Percentiles rank a stretch among this genome's conserved stretches.
Conservation (phyloP, 257 asterid species). For the Rehmannia glutinosa region DNA sequence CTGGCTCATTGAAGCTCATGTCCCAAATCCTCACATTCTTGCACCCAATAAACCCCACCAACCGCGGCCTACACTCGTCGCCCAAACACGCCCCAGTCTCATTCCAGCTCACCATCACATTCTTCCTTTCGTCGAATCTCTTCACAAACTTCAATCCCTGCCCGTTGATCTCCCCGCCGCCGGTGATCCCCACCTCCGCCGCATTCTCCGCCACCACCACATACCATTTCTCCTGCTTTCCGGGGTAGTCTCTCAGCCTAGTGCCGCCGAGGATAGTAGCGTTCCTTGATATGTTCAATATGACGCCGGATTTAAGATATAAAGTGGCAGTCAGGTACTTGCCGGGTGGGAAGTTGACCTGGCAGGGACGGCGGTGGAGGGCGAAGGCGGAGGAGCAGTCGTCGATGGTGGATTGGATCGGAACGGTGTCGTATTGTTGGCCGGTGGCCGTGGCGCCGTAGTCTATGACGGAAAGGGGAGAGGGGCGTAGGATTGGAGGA, state of each 20-base stretch:
- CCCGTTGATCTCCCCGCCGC: constrained; percentile 96
- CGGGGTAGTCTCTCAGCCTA: constrained; percentile 58
- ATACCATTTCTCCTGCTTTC: constrained; percentile 64
- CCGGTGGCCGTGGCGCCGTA: constrained; percentile 78
- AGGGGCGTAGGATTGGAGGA: constrained; percentile 29
- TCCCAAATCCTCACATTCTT: constrained; percentile 47
- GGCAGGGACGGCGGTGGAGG: constrained; percentile 38
- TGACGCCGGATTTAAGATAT: constrained; percentile 64
- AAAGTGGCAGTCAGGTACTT: constrained; percentile 74
- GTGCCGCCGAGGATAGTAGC: constrained; percentile 80
- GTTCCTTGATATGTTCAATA: constrained; percentile 36
- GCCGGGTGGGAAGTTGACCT: constrained; percentile 73
- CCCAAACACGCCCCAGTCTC: constrained; percentile 71
- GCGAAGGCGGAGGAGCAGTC: constrained; percentile 47
- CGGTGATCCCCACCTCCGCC: constrained; percentile 75
- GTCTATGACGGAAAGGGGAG: constrained; percentile 55
- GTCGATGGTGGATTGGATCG: constrained; percentile 73
- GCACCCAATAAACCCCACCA: constrained; percentile 81
- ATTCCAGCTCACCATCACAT: constrained; percentile 99
- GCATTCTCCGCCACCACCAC: constrained; percentile 76
- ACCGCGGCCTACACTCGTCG: constrained; percentile 88
- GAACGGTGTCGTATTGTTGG: constrained; percentile 58
- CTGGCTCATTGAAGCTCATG: constrained; percentile 64
- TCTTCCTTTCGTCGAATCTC: constrained; percentile 73
- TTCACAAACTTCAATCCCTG: constrained; percentile 76